phyloP scores from a whole-genome alignment of 768 basidiomycete species.

The Suillus placidus region DNA sequence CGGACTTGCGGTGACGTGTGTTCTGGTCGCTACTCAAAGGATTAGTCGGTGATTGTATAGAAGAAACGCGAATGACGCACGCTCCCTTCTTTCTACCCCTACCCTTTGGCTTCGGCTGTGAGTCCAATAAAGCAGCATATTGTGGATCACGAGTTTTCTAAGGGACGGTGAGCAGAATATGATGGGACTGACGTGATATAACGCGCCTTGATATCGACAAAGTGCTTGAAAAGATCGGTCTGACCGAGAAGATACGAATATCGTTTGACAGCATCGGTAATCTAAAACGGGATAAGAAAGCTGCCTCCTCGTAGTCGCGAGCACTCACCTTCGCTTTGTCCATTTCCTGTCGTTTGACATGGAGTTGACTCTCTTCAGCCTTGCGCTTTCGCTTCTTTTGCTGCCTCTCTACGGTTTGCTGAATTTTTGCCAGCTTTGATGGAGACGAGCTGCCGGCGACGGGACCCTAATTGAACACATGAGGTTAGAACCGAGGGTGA shows the following conservation, averaged over 20 bases:
- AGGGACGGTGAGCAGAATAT: slow-evolving; percentile 3
- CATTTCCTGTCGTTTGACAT: slow-evolving; percentile 77
- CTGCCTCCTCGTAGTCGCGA: not conserved
- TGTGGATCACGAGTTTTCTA: slow-evolving; percentile 90
- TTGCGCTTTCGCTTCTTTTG: slow-evolving; percentile 59
- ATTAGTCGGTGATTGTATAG: slow-evolving; percentile 7
- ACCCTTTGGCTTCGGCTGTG: slow-evolving; percentile 84
- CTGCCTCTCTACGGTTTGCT: slow-evolving; percentile 42
- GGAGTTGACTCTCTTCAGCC: slow-evolving; percentile 69
- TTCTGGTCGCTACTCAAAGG: slow-evolving; percentile 59
- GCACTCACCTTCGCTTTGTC: slow-evolving; percentile 80
- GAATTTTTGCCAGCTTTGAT: slow-evolving; percentile 37
- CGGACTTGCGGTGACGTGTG: slow-evolving; percentile 89
- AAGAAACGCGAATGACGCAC: slow-evolving; percentile 43
- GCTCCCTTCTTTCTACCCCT: slow-evolving; percentile 81
- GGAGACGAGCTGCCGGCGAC: slow-evolving; percentile 30
- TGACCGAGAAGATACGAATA: slow-evolving; percentile 98
- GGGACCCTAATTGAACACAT: slow-evolving; percentile 18
- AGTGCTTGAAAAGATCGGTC: slow-evolving; percentile 97
- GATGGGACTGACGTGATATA: not conserved
- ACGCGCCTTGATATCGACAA: slow-evolving; percentile 91
- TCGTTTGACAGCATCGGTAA: slow-evolving; percentile 92
- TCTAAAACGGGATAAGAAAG: slow-evolving; percentile 45
- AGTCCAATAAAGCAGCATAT: slow-evolving; percentile 87
- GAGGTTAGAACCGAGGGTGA: slow-evolving; percentile 13